Evolutionary conservation across 164 flowering plant genomes (phyloP), one percentile per base, ranked within the genome.

Genomic region (Tinospora cordifolia): DNA sequence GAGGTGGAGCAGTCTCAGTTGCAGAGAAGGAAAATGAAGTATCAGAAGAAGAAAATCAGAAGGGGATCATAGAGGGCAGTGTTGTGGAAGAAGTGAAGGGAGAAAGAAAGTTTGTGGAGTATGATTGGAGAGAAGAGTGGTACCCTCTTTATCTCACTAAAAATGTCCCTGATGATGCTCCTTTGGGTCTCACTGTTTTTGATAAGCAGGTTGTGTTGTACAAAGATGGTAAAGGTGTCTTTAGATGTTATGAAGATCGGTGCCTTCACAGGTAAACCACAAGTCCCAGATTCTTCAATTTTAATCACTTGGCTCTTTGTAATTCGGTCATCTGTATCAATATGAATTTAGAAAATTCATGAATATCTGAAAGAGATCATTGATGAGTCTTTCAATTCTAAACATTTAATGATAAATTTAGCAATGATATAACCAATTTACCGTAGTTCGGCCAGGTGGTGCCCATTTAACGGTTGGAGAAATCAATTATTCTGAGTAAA

Each of bases 101-200:
- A n/a, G 74, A 77, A 40, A 71, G 70, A 25, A 79, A 27, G 13
- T 72, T 65, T 72, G 92, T 77, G 70, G 82, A 85, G 12, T 94
- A 90, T 75, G 87, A 94, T 67, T 92, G 98, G 98, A 87, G 82
- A 19, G 86, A 90, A 68, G 98, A 92, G 63, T 94, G 98, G 98
- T 94, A 94, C 70, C 98, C 97, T 5, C 83, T 94, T 17, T 94
- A 94, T 76, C 86, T 94, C 17, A 81, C 93, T 7, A 73, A 79
- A 58, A 78, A 92, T 72, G 78, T 92, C 0, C 97, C 97, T 0
- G 95, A 91, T 58, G 97, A 94, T 78, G 92, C 98, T 11, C 97
- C 98, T 68, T 68, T 92, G 70, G 97, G 97, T 1, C 86, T 94
- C 72, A 88, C 88, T 24, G 97, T 94, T 19, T 94, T 85, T 71